These are phyloP conservation scores for Eleusine coracana DNA, from an alignment of 176 grass and related monocot genomes.

Conservation along the genomic window DNA sequence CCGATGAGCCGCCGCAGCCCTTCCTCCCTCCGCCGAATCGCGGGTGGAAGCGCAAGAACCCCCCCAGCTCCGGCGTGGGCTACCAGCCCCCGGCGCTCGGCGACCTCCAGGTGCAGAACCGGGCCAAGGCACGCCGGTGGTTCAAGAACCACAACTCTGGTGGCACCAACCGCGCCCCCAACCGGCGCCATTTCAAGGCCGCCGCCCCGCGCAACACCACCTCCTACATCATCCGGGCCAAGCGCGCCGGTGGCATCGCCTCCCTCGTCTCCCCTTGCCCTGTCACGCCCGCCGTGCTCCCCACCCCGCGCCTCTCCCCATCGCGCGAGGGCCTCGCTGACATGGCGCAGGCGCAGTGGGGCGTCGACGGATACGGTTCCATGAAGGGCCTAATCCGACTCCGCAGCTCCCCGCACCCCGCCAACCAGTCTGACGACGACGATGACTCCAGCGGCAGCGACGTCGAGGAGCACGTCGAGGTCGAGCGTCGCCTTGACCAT, in stretches of 20 bases:
- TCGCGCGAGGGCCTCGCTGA: slow-evolving; percentile 80
- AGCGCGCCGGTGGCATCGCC: slow-evolving; percentile 84
- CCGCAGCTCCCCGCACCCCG: slow-evolving; percentile 42
- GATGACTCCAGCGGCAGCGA: slow-evolving; percentile 81
- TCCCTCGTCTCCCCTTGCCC: slow-evolving; percentile 80
- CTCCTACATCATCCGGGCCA: slow-evolving; percentile 91
- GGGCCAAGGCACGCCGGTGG: slow-evolving; percentile 84
- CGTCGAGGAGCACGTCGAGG: slow-evolving; percentile 85
- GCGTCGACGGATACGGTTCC: slow-evolving; percentile 87
- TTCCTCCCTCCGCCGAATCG: slow-evolving; percentile 45
- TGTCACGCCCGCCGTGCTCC: slow-evolving; percentile 80
- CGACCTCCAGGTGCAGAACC: slow-evolving; percentile 86
- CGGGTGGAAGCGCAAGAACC: slow-evolving; percentile 56
- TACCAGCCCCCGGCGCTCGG: slow-evolving; percentile 76
- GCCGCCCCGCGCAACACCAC: slow-evolving; percentile 91
- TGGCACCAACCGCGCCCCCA: slow-evolving; percentile 24
- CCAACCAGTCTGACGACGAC: slow-evolving; percentile 49
- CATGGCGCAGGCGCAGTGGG: slow-evolving; percentile 93
- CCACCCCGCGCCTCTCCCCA: slow-evolving; percentile 80
- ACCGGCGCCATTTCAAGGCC: slow-evolving; percentile 61
- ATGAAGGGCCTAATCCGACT: slow-evolving; percentile 97
- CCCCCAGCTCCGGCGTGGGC: slow-evolving; percentile 19
- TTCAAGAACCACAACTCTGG: slow-evolving; percentile 52
- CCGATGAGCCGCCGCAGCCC: slow-evolving; percentile 23
- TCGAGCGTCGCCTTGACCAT: slow-evolving; percentile 88